Evolutionary conservation across 1,284 basidiomycete genomes (phyloP), one percentile per base, ranked within the genome.

Genomic region (Sporisorium sorghi): DNA sequence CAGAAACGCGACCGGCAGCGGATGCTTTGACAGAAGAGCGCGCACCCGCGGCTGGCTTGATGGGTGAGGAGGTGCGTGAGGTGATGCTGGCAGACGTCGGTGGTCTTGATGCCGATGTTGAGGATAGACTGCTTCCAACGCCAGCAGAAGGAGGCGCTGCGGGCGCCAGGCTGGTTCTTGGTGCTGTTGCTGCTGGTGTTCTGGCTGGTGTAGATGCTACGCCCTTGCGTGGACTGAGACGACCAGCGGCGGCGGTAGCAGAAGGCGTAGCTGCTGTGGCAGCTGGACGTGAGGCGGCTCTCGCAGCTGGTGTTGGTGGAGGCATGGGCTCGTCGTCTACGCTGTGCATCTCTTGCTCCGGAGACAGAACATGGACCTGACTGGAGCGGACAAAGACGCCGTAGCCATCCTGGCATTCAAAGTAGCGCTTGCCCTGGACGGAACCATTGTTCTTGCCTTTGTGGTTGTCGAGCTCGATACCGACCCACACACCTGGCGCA

Each of bases 371-470:
- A 80, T 90, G 92, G 65, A 98, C 92, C 85, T 95, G 93, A 82
- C 91, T 92, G 0, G 92, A 90, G 23, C 94, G 88, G 5, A 98
- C 91, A 85, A 99, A 99, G 42, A 98, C 91, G 47, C 97, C 97
- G 85, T 92, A 87, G 37, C 88, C 87, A 55, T 88, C 87, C 76
- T 89, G 88, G 86, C 93, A 96, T 17, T 87, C 88, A 85, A 99
- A 99, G 87, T 99, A 99, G 9, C 86, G 79, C 61, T 91, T 87
- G 28, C 92, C 94, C 50, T 91, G 88, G 0, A 99, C 92, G 1
- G 90, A 89, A 2, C 97, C 97, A 80, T 99, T 92, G 86, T 99
- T 99, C 90, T 98, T 98, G 40, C 97, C 97, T 46, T 90, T 91
- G 5, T 53, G 82, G 78, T 81, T 76, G 58, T 85, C 89, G 58